Conservation (phyloP, 345 rosid genomes). For the Salix viminalis region DNA sequence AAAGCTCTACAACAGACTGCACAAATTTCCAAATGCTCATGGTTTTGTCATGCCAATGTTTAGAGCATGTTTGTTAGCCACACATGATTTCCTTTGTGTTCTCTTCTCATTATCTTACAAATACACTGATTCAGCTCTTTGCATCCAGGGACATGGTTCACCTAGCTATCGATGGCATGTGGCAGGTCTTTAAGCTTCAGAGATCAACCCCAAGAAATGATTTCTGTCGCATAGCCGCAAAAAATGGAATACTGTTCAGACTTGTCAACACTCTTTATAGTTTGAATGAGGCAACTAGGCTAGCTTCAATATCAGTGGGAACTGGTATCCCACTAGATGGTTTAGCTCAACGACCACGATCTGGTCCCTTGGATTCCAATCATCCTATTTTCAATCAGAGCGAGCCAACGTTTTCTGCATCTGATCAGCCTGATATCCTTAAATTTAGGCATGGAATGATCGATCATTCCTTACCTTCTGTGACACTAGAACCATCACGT, state of each 20-base stretch:
- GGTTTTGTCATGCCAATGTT: neutral
- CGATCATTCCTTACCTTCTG: slow-evolving; percentile 40
- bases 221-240: slow-evolving; percentile 93
- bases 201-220: slow-evolving; percentile 89
- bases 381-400: slow-evolving; percentile 59
- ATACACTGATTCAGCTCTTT: slow-evolving; percentile 30
- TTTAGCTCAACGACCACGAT: slow-evolving; percentile 52
- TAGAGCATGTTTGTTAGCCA: neutral
- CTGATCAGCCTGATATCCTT: slow-evolving; percentile 58
- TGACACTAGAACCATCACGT: slow-evolving; percentile 7
- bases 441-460: slow-evolving; percentile 54
- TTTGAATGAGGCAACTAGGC: slow-evolving; percentile 88
- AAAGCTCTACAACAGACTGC: neutral
- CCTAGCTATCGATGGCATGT: slow-evolving; percentile 98
- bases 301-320: slow-evolving; percentile 65
- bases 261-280: slow-evolving; percentile 92
- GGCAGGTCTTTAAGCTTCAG: slow-evolving; percentile 98
- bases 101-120: neutral
- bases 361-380: slow-evolving; percentile 69
- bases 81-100: neutral
- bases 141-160: slow-evolving; percentile 97
- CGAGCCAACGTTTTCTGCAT: slow-evolving; percentile 43
- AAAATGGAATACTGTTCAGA: slow-evolving; percentile 77
- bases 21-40: neutral
- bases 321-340: slow-evolving; percentile 56